phyloP scores from a whole-genome alignment of 345 rosid genomes.

The Eucalyptus dawsonii region DNA sequence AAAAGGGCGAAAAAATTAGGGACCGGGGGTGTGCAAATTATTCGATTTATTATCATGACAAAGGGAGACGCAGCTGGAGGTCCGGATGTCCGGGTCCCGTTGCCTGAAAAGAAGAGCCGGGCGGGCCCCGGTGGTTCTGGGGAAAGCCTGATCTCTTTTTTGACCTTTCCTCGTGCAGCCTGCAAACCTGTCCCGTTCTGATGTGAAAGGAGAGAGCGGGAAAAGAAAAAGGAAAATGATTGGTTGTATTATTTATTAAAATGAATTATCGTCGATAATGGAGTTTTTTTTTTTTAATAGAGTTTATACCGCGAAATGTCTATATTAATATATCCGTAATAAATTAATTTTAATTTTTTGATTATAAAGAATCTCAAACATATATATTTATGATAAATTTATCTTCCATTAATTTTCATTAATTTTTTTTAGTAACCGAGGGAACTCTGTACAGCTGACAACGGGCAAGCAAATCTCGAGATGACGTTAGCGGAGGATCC shows the following conservation, averaged over 20 bases:
- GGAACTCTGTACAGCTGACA: too few species aligned
- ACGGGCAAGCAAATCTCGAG: too few species aligned
- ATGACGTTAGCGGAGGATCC: too few species aligned
- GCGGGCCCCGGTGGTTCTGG: background rate
- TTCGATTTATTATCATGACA: background rate
- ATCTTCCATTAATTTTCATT: too few species aligned
- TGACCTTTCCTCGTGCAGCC: background rate
- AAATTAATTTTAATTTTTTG: too few species aligned
- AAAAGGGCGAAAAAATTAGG: background rate
- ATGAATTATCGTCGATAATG: too few species aligned
- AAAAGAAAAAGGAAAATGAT: background rate
- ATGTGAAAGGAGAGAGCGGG: background rate
- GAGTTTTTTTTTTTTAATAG: too few species aligned
- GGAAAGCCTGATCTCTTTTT: background rate
- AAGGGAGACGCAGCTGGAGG: background rate
- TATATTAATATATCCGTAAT: rapidly evolving
- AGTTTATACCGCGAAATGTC: background rate
- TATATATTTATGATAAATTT: rapidly evolving
- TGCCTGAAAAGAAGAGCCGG: background rate
- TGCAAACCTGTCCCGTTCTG: background rate
- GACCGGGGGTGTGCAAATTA: background rate
- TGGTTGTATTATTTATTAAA: background rate
- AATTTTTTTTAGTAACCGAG: too few species aligned
- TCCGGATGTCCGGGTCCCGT: background rate
- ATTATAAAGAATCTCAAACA: rapidly evolving